A percentile compares a stretch with the other conserved stretches of the same genome.
phyloP scores from a whole-genome alignment of 73 alveolate species.

The Breviolum minutum region DNA sequence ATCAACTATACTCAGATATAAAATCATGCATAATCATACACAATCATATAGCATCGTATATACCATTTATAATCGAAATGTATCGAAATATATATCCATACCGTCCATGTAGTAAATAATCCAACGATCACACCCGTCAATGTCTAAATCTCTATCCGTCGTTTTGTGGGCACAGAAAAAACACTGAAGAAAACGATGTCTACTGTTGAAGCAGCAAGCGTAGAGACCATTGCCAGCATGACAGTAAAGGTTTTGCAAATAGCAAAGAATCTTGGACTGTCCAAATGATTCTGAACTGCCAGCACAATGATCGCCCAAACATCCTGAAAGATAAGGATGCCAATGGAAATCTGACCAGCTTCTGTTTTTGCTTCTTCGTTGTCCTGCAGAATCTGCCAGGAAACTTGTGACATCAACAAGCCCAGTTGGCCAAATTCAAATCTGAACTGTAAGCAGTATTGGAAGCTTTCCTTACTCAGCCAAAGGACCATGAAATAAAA shows the following conservation, averaged over 20 bases:
- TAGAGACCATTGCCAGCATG: conserved; percentile 74
- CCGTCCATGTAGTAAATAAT: too few species aligned
- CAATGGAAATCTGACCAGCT: conserved; percentile 78
- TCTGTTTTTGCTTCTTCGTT: conserved; percentile 35
- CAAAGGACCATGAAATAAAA: too few species aligned
- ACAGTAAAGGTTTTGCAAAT: conserved; percentile 53
- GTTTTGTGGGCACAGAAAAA: neutral
- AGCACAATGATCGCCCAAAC: conserved; percentile 85
- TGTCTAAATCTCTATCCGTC: too few species aligned
- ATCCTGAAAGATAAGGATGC: conserved; percentile 70
- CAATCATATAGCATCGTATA: too few species aligned
- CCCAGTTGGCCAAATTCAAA: neutral
- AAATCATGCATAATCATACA: too few species aligned
- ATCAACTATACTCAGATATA: too few species aligned
- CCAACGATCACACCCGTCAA: too few species aligned
- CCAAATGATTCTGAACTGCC: conserved; percentile 68
- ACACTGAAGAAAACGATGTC: neutral
- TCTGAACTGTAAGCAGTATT: neutral
- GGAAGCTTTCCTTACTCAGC: neutral
- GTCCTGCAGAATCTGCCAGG: neutral
- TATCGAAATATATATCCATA: too few species aligned
- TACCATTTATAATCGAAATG: too few species aligned
- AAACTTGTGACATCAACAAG: neutral
- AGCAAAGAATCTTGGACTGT: conserved; percentile 8
- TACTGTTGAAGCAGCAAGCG: conserved; percentile 5